phyloP scores from a whole-genome alignment of 2,329 filamentous ascomycete species.

The Monosporascus sp. region DNA sequence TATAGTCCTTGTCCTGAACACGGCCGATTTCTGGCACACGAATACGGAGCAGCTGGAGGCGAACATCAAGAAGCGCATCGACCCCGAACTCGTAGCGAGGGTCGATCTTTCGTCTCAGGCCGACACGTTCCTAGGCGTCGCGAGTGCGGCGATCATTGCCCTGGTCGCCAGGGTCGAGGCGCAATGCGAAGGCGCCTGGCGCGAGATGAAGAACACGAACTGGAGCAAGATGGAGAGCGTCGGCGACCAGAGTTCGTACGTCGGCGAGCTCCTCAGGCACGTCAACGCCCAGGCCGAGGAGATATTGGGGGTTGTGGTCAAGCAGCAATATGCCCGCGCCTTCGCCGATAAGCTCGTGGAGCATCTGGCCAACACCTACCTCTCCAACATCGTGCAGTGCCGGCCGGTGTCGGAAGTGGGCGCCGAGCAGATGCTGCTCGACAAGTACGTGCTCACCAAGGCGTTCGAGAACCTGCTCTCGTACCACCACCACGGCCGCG shows the following conservation, averaged over 20 bases:
- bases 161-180: slow-evolving; percentile 80
- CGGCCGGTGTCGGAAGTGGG: slow-evolving; percentile 88
- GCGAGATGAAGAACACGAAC: slow-evolving; percentile 93
- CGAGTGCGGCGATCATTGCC: slow-evolving; percentile 76
- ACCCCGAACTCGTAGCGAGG: slow-evolving; percentile 65
- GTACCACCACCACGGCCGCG: slow-evolving; percentile 44
- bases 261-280: slow-evolving; percentile 70
- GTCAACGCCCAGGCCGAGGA: slow-evolving; percentile 68
- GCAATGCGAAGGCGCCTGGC: slow-evolving; percentile 81
- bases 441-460: slow-evolving; percentile 86
- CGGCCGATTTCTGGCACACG: slow-evolving; percentile 93
- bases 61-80: slow-evolving; percentile 86
- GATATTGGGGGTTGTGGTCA: slow-evolving; percentile 71
- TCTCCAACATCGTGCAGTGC: slow-evolving; percentile 81
- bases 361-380: slow-evolving; percentile 70
- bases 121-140: slow-evolving; percentile 92
- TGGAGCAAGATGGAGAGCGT: slow-evolving; percentile 94
- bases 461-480: slow-evolving; percentile 67
- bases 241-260: slow-evolving; percentile 89
- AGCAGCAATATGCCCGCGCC: slow-evolving; percentile 88
- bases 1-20: slow-evolving; percentile 83
- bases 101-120: slow-evolving; percentile 91
- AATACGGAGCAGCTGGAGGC: slow-evolving; percentile 93
- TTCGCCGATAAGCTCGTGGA: slow-evolving; percentile 97
- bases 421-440: slow-evolving; percentile 94